phyloP scores from a whole-genome alignment of 2,329 filamentous ascomycete species.

The Aspergillus cejpii region DNA sequence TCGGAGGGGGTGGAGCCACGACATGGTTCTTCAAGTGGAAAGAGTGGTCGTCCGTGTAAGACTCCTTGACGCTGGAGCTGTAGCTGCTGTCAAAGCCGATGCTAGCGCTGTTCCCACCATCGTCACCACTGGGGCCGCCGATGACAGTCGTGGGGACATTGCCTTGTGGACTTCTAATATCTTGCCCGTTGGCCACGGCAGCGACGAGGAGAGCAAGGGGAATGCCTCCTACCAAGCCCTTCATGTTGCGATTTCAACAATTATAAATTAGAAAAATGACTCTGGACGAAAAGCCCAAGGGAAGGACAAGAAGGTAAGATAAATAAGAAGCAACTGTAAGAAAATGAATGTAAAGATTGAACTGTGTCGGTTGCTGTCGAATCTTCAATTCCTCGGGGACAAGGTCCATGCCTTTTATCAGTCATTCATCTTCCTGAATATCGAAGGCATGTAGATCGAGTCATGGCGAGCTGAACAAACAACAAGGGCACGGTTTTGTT shows the following conservation, averaged over 20 bases:
- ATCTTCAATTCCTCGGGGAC: background rate
- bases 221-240: conserved; percentile 32
- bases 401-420: background rate
- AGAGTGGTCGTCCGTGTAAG: conserved; percentile 19
- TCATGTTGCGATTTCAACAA: conserved; percentile 23
- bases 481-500: background rate
- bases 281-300: conserved; percentile 5
- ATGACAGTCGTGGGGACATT: conserved; percentile 15
- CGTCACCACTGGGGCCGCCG: conserved; percentile 19
- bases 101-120: conserved; percentile 11
- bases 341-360: conserved; percentile 7
- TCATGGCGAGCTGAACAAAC: background rate
- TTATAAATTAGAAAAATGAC: conserved; percentile 11
- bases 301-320: background rate
- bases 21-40: conserved; percentile 14
- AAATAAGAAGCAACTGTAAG: conserved; percentile 1
- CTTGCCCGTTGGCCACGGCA: conserved; percentile 7
- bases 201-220: conserved; percentile 31
- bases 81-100: conserved; percentile 5
- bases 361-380: background rate
- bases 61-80: conserved; percentile 13
- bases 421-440: conserved; percentile 14
- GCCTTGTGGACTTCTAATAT: background rate
- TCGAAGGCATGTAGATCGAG: background rate
- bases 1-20: background rate